Conservation (phyloP, 306 rosid genomes). For the Cucurbita moschata region DNA sequence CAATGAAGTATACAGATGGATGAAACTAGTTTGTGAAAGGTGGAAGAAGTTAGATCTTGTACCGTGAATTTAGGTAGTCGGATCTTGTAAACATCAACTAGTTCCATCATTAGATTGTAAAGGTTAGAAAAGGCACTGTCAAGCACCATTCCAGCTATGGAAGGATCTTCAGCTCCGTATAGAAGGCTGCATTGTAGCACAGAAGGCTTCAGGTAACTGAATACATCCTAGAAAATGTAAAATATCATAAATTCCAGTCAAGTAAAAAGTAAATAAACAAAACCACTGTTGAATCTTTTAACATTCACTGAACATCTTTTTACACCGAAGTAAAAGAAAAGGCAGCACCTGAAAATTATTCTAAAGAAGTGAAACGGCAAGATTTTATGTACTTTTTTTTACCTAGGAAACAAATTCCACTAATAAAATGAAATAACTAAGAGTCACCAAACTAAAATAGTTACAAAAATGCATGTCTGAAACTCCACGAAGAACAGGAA, state of each 20-base stretch:
- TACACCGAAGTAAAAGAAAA: background rate
- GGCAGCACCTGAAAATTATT: background rate
- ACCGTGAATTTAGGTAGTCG: constrained; percentile 97
- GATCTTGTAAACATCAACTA: constrained; percentile 81
- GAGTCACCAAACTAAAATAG: background rate
- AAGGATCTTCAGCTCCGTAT: constrained; percentile 96
- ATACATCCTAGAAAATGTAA: background rate
- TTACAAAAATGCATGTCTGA: background rate
- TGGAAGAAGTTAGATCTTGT: constrained; percentile 13
- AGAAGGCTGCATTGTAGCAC: constrained; percentile 55
- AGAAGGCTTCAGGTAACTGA: background rate
- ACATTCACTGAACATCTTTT: background rate
- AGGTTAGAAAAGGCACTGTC: constrained; percentile 97
- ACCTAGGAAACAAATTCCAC: background rate
- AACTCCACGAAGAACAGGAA: background rate
- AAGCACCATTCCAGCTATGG: constrained; percentile 91
- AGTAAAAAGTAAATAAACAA: background rate
- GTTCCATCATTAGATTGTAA: constrained; percentile 84
- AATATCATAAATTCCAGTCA: background rate
- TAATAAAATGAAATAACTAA: background rate
- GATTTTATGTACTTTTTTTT: background rate
- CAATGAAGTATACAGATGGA: background rate
- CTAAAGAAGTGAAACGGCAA: background rate
- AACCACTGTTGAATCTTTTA: background rate
- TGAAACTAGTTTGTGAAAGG: background rate